Evolutionary conservation across 306 rosid species (phyloP).

Genomic region (Myrica gale): DNA sequence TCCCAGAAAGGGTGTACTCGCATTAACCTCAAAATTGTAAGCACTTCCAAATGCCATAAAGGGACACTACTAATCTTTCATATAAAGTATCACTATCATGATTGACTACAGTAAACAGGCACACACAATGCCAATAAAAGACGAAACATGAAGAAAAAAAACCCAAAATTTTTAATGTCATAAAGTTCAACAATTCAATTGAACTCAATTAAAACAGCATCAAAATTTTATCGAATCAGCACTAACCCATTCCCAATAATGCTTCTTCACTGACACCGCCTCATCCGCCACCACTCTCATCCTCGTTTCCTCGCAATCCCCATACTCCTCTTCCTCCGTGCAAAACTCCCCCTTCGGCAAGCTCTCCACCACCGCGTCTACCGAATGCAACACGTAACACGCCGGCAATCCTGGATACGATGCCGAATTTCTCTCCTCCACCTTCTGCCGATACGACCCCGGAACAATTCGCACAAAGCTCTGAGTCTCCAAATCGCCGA

Average conservation of each 20-base stretch:
- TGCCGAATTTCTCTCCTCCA: constrained; percentile 75
- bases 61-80: neutral
- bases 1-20: constrained; percentile 17
- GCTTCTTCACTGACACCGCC: constrained; percentile 88
- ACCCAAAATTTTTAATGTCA: neutral
- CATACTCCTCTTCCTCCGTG: constrained; percentile 75
- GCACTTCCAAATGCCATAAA: constrained; percentile 7
- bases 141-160: neutral
- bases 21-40: constrained; percentile 6
- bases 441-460: constrained; percentile 63
- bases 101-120: constrained; percentile 19
- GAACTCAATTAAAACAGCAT: constrained; percentile 11
- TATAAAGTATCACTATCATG: constrained; percentile 2
- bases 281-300: constrained; percentile 37
- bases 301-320: constrained; percentile 29
- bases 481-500: constrained; percentile 7
- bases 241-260: constrained; percentile 92
- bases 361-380: constrained; percentile 65
- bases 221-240: constrained; percentile 47
- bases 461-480: constrained; percentile 56
- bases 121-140: neutral
- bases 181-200: constrained; percentile 6
- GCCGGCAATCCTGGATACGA: constrained; percentile 96
- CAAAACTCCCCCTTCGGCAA: constrained; percentile 81
- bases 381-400: constrained; percentile 73